Base-by-base conservation (phyloP, 1,139 yeast species). In the Saccharomyces hybrid region DNA sequence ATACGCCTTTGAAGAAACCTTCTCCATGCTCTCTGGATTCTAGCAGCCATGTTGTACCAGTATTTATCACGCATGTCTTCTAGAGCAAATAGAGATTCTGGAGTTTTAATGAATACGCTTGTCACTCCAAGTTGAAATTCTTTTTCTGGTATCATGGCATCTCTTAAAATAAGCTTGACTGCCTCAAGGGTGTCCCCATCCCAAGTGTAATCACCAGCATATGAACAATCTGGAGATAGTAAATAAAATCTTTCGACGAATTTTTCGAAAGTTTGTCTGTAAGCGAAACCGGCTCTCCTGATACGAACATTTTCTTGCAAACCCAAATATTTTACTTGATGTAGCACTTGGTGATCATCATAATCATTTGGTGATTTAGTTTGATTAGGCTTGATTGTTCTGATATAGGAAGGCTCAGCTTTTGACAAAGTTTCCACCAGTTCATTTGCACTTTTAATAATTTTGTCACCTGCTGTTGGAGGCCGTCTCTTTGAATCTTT, bases 131-230 rank as follows among this genome's bases (percentile, higher is more conserved):
- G 75, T 72, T 95, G 99, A 71, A 78, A 95, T 69, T 95, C 99
- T 7, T 83, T 68, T 1, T 75, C 64, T 5, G 96, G 96, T 56
- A 95, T 88, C 51, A 83, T 82, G 26, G 97, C 83, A 61, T 93
- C 90, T 51, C 75, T 75, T 65, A 95, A 76, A 60, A 95, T 93
- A 63, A 87, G 85, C 56, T 77, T 74, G 2, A 90, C 89, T 0
- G 98, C 99, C 34, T 87, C 79, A 52, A 82, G 75, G 52, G 88
- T 84, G 64, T 88, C 96, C 28, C 99, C 99, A 51, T 77, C 76
- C 97, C 97, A 95, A 52, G 88, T 91, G 67, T 88, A 95, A 63
- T 95, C 99, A 70, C 99, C 99, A 3, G 99, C 99, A 72, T 95
- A 95, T 4, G 97, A 95, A 38, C 98, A 91, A 61, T 84, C 81